These are phyloP conservation scores for Erodium maritimum DNA, from an alignment of 345 rosid genomes.

Conservation along the genomic window DNA sequence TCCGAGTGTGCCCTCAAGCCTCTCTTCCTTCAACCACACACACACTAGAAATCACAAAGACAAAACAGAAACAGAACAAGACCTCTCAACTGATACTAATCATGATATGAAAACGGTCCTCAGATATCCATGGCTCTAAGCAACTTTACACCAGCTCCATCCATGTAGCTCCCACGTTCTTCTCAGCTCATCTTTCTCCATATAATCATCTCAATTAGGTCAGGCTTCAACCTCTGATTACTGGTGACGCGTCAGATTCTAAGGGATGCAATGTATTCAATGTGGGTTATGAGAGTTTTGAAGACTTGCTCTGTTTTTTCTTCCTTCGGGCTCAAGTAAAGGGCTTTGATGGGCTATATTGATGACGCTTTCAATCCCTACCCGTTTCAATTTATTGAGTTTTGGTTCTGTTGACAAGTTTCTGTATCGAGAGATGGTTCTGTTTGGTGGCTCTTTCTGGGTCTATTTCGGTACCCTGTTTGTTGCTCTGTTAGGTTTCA, in stretches of 20 bases:
- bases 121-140: background rate
- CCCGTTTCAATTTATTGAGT: conserved; percentile 17
- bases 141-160: background rate
- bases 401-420: conserved; percentile 23
- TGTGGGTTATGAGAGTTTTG: conserved; percentile 22
- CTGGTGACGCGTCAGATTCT: conserved; percentile 50
- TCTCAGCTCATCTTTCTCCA: background rate
- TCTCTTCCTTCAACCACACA: background rate
- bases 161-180: too few relatives aligned
- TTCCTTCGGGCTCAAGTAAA: conserved; percentile 30
- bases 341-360: conserved; percentile 23
- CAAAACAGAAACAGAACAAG: background rate
- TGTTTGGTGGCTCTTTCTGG: conserved; percentile 26
- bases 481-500: conserved; percentile 23
- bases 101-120: background rate
- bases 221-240: background rate
- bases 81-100: background rate
- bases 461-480: conserved; percentile 33
- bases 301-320: conserved; percentile 4
- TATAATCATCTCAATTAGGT: background rate
- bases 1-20: background rate
- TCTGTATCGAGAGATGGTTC: conserved; percentile 20
- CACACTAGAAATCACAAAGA: background rate
- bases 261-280: conserved; percentile 24
- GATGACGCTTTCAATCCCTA: conserved; percentile 18